Conservation (phyloP, 768 basidiomycete species). For the Multifurca ochricompacta region DNA sequence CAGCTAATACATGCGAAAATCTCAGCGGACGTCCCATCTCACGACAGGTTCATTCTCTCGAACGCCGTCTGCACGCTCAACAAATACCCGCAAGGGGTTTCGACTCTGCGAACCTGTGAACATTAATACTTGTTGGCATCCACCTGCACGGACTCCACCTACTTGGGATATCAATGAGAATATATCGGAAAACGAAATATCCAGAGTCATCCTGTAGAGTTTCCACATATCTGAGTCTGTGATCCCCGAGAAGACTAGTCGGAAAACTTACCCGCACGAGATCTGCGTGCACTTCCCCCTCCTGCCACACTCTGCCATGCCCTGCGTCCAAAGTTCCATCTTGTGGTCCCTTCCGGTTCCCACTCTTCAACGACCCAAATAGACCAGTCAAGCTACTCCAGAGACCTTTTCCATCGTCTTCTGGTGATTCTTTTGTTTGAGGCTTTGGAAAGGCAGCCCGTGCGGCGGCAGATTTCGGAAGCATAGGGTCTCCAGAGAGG, state of each 20-base stretch:
- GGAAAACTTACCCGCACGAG: constrained; percentile 54
- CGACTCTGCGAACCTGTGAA: constrained; percentile 50
- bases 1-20: constrained; percentile 23
- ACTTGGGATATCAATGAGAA: constrained; percentile 78
- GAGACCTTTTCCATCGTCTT: constrained; percentile 30
- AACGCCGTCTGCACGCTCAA: constrained; percentile 59
- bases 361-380: constrained; percentile 55
- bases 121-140: constrained; percentile 25
- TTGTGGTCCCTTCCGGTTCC: constrained; percentile 27
- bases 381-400: constrained; percentile 56
- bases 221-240: not conserved
- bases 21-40: constrained; percentile 42
- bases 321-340: constrained; percentile 27
- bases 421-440: constrained; percentile 26
- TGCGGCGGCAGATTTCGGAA: constrained; percentile 30
- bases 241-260: not conserved
- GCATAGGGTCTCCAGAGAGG: constrained; percentile 54
- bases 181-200: constrained; percentile 69
- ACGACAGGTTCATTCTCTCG: constrained; percentile 65
- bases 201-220: constrained; percentile 58
- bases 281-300: constrained; percentile 78
- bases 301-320: constrained; percentile 45
- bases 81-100: constrained; percentile 59
- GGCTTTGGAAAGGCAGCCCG: constrained; percentile 24
- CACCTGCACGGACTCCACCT: constrained; percentile 29